Evolutionary conservation across 495 filamentous ascomycete genomes (phyloP).

Genomic region (Halenospora varia): DNA sequence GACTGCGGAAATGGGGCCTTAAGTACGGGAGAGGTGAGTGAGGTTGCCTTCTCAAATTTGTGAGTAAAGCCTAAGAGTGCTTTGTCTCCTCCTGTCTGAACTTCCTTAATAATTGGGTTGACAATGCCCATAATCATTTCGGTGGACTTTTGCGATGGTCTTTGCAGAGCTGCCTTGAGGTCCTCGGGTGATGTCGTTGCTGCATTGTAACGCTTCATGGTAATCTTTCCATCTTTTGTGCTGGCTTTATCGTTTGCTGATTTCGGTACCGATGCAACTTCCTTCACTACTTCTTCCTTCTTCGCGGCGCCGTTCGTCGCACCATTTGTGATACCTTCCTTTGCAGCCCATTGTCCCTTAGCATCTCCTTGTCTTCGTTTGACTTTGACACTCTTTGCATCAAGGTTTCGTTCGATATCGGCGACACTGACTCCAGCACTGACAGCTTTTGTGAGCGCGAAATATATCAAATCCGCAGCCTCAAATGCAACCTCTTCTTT

Average conservation of each 20-base stretch:
- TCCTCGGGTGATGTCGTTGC: conserved; percentile 53
- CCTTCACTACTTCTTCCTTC: conserved; percentile 37
- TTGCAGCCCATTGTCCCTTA: conserved; percentile 83
- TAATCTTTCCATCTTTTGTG: conserved; percentile 59
- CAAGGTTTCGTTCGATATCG: conserved; percentile 87
- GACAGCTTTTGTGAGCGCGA: conserved; percentile 85
- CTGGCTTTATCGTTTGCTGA: conserved; percentile 39
- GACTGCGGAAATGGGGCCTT: conserved; percentile 78
- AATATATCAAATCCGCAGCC: conserved; percentile 93
- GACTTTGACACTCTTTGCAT: conserved; percentile 91
- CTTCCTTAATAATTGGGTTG: conserved; percentile 82
- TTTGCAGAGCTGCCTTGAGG: conserved; percentile 67
- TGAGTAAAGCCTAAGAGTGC: conserved; percentile 88
- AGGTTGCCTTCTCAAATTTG: conserved; percentile 94
- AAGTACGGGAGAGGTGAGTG: conserved; percentile 81
- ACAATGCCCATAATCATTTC: conserved; percentile 88
- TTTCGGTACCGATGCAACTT: conserved; percentile 37
- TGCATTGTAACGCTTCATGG: conserved; percentile 75
- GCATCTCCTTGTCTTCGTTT: conserved; percentile 89
- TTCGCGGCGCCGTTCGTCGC: conserved; percentile 21
- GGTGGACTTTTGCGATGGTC: conserved; percentile 88
- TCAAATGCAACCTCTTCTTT: conserved; percentile 88
- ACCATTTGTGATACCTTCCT: conserved; percentile 59
- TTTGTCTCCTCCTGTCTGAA: conserved; percentile 76
- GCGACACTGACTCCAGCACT: conserved; percentile 76